A percentile compares a stretch with the other conserved stretches of the same genome.
Conservation (phyloP, 805 yeast species). For the Lachancea nothofagi region DNA sequence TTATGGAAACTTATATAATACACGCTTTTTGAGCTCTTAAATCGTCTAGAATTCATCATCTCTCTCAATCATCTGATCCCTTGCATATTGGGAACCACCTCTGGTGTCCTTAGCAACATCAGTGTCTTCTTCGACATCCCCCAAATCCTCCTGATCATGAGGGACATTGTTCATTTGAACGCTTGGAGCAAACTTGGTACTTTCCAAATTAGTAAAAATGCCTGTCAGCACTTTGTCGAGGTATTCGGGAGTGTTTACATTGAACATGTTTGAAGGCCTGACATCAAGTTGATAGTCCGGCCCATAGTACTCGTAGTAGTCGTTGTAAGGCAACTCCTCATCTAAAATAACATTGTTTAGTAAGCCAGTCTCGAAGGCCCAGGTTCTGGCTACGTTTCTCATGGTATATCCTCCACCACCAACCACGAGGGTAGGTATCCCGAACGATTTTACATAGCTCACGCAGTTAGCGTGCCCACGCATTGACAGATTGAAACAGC, state of each 20-base stretch:
- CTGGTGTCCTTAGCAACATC: slow-evolving; percentile 75
- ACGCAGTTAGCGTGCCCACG: slow-evolving; percentile 96
- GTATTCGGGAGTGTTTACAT: slow-evolving; percentile 91
- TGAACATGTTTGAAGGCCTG: slow-evolving; percentile 92
- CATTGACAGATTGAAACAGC: slow-evolving; percentile 92
- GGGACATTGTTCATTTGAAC: slow-evolving; percentile 92
- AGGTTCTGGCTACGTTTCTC: slow-evolving; percentile 86
- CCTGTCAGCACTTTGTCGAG: slow-evolving; percentile 76
- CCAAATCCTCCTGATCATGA: slow-evolving; percentile 77
- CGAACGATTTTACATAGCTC: slow-evolving; percentile 75
- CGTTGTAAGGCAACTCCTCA: slow-evolving; percentile 79
- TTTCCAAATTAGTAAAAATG: slow-evolving; percentile 71
- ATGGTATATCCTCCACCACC: slow-evolving; percentile 99
- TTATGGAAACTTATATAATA: neutral
- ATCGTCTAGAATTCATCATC: slow-evolving; percentile 66
- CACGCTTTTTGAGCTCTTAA: neutral
- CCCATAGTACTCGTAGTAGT: slow-evolving; percentile 94
- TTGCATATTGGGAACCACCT: slow-evolving; percentile 84
- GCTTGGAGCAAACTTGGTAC: slow-evolving; percentile 95
- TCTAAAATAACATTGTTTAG: slow-evolving; percentile 64
- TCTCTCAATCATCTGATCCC: slow-evolving; percentile 67
- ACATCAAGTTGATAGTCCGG: slow-evolving; percentile 96
- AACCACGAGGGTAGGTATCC: slow-evolving; percentile 84
- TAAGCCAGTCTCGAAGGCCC: slow-evolving; percentile 90
- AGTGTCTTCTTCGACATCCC: slow-evolving; percentile 82